Base-by-base conservation (phyloP, 2,329 filamentous ascomycete genomes). In the Penicillium sp. region DNA sequence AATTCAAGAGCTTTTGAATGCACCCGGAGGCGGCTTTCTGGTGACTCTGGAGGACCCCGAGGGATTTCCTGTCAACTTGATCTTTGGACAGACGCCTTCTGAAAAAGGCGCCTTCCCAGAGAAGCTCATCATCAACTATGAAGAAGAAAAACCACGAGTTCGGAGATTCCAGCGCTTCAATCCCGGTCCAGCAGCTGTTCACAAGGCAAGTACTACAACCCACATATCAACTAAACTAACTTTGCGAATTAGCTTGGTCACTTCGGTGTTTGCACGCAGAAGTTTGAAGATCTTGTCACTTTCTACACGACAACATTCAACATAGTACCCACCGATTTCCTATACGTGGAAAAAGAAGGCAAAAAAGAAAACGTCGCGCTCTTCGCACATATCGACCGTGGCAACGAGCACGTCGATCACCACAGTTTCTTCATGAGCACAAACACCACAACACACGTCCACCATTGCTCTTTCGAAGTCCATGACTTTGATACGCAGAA, bases 401-500 rank as follows among this genome's bases (percentile, higher is more conserved):
- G 78, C 0, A 60, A 68, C 0, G 65, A 69, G 0, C 70, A 71
- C 20, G 74, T 77, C 0, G 80, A 82, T 59, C 80, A 82, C 55
- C 80, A 82, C 54, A 73, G 70, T 5, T 77, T 82, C 50, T 82
- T 82, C 69, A 69, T 82, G 57, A 64, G 54, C 16, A 56, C 60
- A 0, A 63, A 63, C n/a, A 42, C 54, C 0, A 61, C 56, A 27
- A 55, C 63, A 0, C 77, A 79, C 54, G 76, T 81, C 0, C 78
- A 81, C 46, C 79, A 81, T 59, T 72, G 70, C 33, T 70, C 66
- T 0, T 81, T 79, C 44, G 79, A 81, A 50, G 76, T 80, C 0
- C 74, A 80, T 41, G 76, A 81, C 53, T 79, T 78, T 44, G 79
- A 81, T 50, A 76, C 74, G 1, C 79, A 82, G 68, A 64, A 71